Percentiles rank a stretch among this genome's conserved stretches.
Evolutionary conservation across 2,329 filamentous ascomycete genomes (phyloP).

Genomic region (Diaporthe destruens): DNA sequence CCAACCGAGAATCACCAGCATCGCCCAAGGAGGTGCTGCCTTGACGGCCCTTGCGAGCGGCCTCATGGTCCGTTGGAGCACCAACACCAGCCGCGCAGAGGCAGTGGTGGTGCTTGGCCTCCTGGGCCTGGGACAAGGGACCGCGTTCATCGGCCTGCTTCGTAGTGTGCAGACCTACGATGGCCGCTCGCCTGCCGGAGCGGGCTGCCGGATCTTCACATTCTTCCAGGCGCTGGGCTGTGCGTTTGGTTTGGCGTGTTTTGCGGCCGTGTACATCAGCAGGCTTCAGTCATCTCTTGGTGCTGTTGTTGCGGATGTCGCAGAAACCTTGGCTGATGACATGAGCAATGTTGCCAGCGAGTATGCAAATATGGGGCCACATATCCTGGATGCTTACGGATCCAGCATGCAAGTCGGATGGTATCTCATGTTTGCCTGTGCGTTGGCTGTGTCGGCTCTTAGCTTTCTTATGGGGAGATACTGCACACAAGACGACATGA

Average conservation of each 20-base stretch:
- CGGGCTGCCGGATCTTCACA: neutral
- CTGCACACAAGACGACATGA: fast-evolving
- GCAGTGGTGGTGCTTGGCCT: neutral
- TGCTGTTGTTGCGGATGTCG: neutral
- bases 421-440: neutral
- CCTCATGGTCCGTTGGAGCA: neutral
- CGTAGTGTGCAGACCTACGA: neutral
- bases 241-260: neutral
- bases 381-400: neutral
- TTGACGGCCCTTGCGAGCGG: neutral
- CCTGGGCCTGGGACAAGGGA: neutral
- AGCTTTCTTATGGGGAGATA: neutral
- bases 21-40: neutral
- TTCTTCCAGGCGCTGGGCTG: neutral
- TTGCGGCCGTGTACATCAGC: neutral
- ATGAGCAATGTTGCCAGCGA: fast-evolving
- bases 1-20: neutral
- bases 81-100: neutral
- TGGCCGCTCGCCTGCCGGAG: neutral
- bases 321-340: neutral
- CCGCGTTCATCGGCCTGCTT: neutral
- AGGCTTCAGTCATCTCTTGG: neutral
- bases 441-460: neutral
- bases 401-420: neutral
- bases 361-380: neutral